Evolutionary conservation across 202 grass and related monocot genomes (phyloP).

Genomic region (Digitaria exilis): DNA sequence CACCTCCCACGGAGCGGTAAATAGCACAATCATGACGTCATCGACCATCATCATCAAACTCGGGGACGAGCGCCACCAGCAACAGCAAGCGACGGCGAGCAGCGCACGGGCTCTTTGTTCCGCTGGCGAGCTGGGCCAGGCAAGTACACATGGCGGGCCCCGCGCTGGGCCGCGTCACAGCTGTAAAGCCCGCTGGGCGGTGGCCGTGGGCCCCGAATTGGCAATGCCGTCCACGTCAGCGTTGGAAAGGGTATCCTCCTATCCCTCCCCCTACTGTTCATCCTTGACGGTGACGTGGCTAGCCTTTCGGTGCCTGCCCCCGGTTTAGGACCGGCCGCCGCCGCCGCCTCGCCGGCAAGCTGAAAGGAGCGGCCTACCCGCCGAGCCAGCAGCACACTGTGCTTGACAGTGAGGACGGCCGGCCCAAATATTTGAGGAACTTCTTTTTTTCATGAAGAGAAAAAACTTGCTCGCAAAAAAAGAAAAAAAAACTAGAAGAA

Average conservation of each 20-base stretch:
- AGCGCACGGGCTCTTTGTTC: background rate
- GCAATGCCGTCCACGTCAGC: constrained; percentile 38
- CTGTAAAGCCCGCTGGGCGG: constrained; percentile 57
- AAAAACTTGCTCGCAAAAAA: too few species aligned
- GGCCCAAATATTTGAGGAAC: background rate
- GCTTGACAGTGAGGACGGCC: background rate
- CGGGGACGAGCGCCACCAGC: too few species aligned
- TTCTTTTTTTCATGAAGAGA: too few species aligned
- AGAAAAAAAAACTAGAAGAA: too few species aligned
- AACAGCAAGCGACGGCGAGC: background rate
- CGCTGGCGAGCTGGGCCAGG: background rate
- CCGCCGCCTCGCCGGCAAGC: background rate
- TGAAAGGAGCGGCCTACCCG: background rate
- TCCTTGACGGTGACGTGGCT: background rate
- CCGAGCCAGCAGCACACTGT: too few species aligned
- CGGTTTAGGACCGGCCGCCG: background rate
- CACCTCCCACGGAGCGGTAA: background rate
- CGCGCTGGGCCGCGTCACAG: background rate
- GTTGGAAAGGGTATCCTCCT: background rate
- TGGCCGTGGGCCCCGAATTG: constrained; percentile 3
- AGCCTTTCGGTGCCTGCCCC: constrained; percentile 22
- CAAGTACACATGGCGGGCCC: constrained; percentile 44
- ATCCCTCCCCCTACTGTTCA: background rate
- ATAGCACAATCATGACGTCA: background rate
- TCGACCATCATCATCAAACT: background rate